Base-by-base conservation (phyloP, 2,329 filamentous ascomycete species). In the Aspergillus floridensis region DNA sequence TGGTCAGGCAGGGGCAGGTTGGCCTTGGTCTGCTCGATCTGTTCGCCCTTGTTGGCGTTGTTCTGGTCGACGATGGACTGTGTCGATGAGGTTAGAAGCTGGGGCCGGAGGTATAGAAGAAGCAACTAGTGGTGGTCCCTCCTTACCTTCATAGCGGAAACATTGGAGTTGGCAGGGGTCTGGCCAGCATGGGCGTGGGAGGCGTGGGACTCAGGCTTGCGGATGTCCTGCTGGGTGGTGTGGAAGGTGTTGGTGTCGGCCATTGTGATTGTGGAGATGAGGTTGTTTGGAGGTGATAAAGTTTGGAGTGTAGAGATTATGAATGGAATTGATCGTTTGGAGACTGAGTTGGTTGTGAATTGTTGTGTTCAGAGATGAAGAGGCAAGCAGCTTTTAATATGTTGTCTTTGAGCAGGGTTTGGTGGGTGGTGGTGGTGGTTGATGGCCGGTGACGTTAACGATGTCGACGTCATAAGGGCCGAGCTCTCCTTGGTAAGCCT, bases 1-100 rank as follows among this genome's bases (percentile, higher is more conserved):
- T 93, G 82, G 2, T 93, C 90, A 19, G 91, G 91, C 53, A 93
- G 85, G 54, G 90, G 89, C 32, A 96, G 86, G 77, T 92, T 91
- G 74, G 86, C 78, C 77, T 88, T 82, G 70, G 82, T 82, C 74
- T 89, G 77, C 55, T 87, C 84, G 71, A 93, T 88, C 75, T 88
- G 80, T 57, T 88, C 80, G 64, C 80, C 73, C 76, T 90, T 91
- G 77, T 78, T 62, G 53, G 68, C 21, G 51, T 53, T 74, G 66
- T 76, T 74, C 32, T 75, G 73, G 59, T 76, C 74, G 68, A 77
- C 64, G 31, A 76, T 63, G 44, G 72, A 77, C 76, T 79, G 56
- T 32, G 26, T 21, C 32, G 10, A 46, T 47, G 12, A 10, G 14
- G 11, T 29, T 38, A 47, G 47, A 31, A 10, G 19, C 47, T 1